These are phyloP conservation scores for Aquanectria penicillioides DNA, from an alignment of 2,329 filamentous ascomycete species.

Conservation along the genomic window DNA sequence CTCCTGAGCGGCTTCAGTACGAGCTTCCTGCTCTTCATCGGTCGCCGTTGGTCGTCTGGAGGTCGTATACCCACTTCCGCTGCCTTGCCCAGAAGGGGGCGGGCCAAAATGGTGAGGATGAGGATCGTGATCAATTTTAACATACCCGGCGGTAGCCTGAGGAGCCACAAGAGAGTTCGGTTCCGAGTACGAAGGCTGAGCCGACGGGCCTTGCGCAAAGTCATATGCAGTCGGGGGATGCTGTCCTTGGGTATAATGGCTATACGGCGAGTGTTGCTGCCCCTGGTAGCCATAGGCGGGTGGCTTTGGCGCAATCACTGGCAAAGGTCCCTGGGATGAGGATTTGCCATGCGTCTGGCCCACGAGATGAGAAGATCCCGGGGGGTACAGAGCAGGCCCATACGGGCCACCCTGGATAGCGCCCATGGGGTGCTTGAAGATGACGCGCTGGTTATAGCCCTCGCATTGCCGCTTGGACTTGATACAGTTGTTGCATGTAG, in stretches of 20 bases:
- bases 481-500: constrained; percentile 84
- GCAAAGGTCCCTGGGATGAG: constrained; percentile 50
- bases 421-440: constrained; percentile 76
- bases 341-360: constrained; percentile 49
- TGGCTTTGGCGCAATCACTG: constrained; percentile 63
- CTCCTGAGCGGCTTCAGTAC: constrained; percentile 11
- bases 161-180: constrained; percentile 22
- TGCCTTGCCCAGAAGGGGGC: constrained; percentile 23
- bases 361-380: constrained; percentile 47
- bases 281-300: constrained; percentile 46
- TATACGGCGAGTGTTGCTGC: constrained; percentile 27
- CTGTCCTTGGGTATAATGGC: constrained; percentile 31
- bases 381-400: constrained; percentile 54
- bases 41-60: constrained; percentile 11
- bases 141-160: constrained; percentile 25
- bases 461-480: constrained; percentile 88
- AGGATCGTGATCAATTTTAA: constrained; percentile 24
- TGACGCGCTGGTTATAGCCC: constrained; percentile 82
- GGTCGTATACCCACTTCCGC: constrained; percentile 15
- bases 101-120: constrained; percentile 27
- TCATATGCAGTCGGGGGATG: constrained; percentile 28
- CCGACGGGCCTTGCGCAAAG: constrained; percentile 27
- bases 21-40: constrained; percentile 23
- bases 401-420: constrained; percentile 58
- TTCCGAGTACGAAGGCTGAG: constrained; percentile 28